These are phyloP conservation scores for Paspalum vaginatum DNA, from an alignment of 176 grass and related monocot species.

Conservation along the genomic window DNA sequence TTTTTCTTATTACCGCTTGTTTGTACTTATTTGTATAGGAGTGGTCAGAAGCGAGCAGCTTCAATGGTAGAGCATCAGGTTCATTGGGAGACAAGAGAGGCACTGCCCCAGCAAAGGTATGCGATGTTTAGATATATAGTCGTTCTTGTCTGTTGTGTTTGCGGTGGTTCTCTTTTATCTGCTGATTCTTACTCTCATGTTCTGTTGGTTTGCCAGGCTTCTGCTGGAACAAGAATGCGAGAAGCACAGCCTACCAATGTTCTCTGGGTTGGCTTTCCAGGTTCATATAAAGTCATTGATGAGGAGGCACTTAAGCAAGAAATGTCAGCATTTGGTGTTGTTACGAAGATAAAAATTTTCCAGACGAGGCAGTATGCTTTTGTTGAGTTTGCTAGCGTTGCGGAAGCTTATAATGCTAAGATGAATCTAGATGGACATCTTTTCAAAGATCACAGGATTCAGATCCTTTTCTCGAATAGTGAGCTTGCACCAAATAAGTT, in stretches of 20 bases:
- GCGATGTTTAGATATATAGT: constrained; percentile 21
- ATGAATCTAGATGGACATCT: constrained; percentile 82
- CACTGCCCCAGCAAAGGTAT: constrained; percentile 47
- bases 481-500: constrained; percentile 52
- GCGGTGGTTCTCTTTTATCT: neutral
- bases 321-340: constrained; percentile 82
- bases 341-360: constrained; percentile 73
- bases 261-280: constrained; percentile 87
- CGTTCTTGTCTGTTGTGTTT: neutral
- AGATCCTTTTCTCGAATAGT: constrained; percentile 79
- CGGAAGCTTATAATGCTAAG: constrained; percentile 83
- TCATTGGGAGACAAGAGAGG: constrained; percentile 48
- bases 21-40: constrained; percentile 54
- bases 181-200: constrained; percentile 17
- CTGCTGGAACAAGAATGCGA: constrained; percentile 45
- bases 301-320: constrained; percentile 72
- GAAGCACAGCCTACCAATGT: constrained; percentile 78
- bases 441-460: constrained; percentile 83
- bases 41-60: constrained; percentile 43
- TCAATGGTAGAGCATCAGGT: constrained; percentile 44
- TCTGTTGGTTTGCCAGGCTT: constrained; percentile 43
- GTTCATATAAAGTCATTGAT: constrained; percentile 58
- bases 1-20: constrained; percentile 21
- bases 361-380: constrained; percentile 80
- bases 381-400: constrained; percentile 75